Conservation (phyloP, 768 basidiomycete genomes). For the Suillus paluster region DNA sequence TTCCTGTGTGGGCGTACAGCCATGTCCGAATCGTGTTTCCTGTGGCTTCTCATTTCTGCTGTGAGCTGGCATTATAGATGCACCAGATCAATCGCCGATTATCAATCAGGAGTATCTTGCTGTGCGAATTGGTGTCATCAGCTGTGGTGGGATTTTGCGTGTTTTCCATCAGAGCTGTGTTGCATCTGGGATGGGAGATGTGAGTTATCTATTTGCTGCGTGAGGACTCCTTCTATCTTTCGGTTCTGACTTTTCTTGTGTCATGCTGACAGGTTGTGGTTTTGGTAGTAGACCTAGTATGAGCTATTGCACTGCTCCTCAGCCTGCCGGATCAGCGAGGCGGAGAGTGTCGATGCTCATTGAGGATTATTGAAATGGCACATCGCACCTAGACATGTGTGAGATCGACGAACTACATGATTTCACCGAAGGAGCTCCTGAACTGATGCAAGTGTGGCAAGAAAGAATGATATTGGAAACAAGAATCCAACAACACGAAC, state of each 20-base stretch:
- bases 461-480: neutral
- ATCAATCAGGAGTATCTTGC: neutral
- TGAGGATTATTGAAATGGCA: no score
- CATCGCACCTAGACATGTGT: neutral
- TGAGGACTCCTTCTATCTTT: neutral
- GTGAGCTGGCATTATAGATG: neutral
- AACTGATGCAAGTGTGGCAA: neutral
- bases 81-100: neutral
- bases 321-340: neutral
- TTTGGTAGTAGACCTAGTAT: neutral
- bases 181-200: neutral
- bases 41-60: neutral
- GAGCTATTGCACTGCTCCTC: neutral
- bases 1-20: neutral
- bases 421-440: neutral
- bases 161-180: neutral
- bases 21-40: neutral
- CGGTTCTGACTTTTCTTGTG: neutral
- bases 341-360: neutral
- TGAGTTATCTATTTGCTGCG: neutral
- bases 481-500: neutral
- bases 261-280: neutral
- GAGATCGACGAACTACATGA: neutral
- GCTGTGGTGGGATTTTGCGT: neutral
- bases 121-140: neutral